Evolutionary conservation across 2,329 filamentous ascomycete species (phyloP).

Genomic region (Epicoccum nigrum): DNA sequence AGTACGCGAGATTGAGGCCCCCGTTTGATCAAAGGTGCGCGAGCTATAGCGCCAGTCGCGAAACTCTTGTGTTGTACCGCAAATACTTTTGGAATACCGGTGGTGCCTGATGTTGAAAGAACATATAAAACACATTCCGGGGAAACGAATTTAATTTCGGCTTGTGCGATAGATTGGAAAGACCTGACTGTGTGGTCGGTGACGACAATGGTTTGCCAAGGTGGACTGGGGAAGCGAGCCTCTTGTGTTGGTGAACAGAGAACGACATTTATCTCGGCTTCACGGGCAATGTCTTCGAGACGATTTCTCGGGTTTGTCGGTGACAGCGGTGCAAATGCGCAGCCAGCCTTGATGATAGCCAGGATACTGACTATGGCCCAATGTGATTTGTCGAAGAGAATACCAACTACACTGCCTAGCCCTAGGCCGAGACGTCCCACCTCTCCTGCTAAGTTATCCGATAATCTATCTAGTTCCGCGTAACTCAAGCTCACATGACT

Average conservation of each 20-base stretch:
- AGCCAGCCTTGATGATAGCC: slow-evolving; percentile 38
- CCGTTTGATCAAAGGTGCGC: slow-evolving; percentile 27
- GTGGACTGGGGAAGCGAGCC: slow-evolving; percentile 9
- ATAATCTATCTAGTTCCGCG: not conserved
- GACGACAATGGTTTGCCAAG: slow-evolving; percentile 19
- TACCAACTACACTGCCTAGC: slow-evolving; percentile 13
- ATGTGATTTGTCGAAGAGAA: slow-evolving; percentile 39
- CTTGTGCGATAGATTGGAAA: slow-evolving; percentile 7
- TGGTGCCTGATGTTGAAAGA: slow-evolving; percentile 33
- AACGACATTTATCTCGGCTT: slow-evolving; percentile 23
- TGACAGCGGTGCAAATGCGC: slow-evolving; percentile 30
- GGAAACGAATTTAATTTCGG: slow-evolving; percentile 1
- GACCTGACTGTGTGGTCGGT: slow-evolving; percentile 15
- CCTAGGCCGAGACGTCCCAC: not conserved
- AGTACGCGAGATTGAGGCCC: slow-evolving; percentile 30
- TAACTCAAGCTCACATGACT: not conserved
- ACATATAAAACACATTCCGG: slow-evolving; percentile 28
- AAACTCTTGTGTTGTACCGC: slow-evolving; percentile 33
- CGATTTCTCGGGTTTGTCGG: slow-evolving; percentile 27
- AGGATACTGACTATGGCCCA: slow-evolving; percentile 42
- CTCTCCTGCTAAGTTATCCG: not conserved
- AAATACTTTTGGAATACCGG: slow-evolving; percentile 35
- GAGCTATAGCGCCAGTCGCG: slow-evolving; percentile 14
- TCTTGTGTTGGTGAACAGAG: slow-evolving; percentile 24
- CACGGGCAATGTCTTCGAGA: slow-evolving; percentile 25